These are phyloP conservation scores for Rhododendron molle DNA, from an alignment of 148 eudicot species.

Conservation along the genomic window DNA sequence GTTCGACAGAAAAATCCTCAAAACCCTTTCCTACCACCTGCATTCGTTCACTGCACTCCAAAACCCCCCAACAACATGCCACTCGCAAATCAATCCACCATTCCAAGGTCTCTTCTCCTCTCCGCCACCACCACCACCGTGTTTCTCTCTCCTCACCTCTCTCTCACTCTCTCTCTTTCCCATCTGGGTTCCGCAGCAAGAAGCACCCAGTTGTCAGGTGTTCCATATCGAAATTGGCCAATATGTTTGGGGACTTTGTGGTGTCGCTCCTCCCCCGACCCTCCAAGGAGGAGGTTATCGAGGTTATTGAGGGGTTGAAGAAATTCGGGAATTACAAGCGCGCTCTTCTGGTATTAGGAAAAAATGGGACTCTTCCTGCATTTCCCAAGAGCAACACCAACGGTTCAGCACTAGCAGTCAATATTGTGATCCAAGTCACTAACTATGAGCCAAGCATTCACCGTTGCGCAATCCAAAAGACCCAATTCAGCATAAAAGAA, in stretches of 20 bases:
- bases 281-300: slow-evolving; percentile 71
- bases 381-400: too few relatives aligned
- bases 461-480: too few relatives aligned
- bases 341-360: slow-evolving; percentile 64
- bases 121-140: slow-evolving; percentile 9
- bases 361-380: too few relatives aligned
- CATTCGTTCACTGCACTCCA: neutral
- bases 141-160: slow-evolving; percentile 15
- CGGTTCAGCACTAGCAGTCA: too few relatives aligned
- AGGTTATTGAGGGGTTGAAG: slow-evolving; percentile 64
- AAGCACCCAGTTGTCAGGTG: slow-evolving; percentile 22
- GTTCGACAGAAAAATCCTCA: neutral
- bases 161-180: slow-evolving; percentile 20
- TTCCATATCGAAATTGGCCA: slow-evolving; percentile 12
- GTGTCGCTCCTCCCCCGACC: neutral
- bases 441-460: too few relatives aligned
- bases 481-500: too few relatives aligned
- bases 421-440: too few relatives aligned
- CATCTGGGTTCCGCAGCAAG: slow-evolving; percentile 36
- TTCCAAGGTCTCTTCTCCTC: slow-evolving; percentile 26
- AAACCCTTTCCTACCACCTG: neutral
- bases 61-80: slow-evolving; percentile 2
- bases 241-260: too few relatives aligned
- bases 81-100: slow-evolving; percentile 39
- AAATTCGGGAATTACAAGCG: slow-evolving; percentile 47